Evolutionary conservation across 73 alveolate genomes (phyloP).

Genomic region (Tetrahymena thermophila): DNA sequence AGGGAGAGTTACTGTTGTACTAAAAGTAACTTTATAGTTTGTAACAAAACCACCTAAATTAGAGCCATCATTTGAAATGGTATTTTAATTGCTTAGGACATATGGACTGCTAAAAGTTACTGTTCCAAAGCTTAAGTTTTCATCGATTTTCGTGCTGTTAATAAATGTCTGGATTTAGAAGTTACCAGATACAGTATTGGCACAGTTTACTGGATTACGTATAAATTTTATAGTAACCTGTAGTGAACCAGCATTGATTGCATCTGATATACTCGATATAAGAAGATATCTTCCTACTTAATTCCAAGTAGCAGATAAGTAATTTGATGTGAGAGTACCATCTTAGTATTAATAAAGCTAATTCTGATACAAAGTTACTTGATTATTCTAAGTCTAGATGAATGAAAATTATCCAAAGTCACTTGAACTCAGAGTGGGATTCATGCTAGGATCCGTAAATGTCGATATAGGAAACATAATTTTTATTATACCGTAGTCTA

Average conservation of each 20-base stretch:
- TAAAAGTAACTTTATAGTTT: constrained; percentile 1
- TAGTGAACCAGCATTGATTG: constrained; percentile 32
- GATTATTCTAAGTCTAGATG: not conserved
- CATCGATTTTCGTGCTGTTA: constrained; percentile 1
- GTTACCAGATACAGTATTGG: constrained; percentile 8
- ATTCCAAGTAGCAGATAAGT: constrained; percentile 1
- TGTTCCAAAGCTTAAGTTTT: constrained; percentile 29
- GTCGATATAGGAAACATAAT: not conserved
- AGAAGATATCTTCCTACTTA: not conserved
- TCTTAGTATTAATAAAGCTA: not conserved
- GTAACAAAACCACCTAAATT: constrained; percentile 33
- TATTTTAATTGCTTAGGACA: not conserved
- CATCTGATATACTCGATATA: not conserved
- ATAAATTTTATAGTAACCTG: constrained; percentile 18
- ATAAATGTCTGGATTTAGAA: not conserved
- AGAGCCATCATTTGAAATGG: constrained; percentile 24
- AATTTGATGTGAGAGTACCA: constrained; percentile 1
- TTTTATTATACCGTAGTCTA: not conserved
- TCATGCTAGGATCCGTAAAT: not conserved
- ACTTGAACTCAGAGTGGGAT: not conserved
- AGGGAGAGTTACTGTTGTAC: constrained; percentile 6
- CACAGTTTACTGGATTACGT: constrained; percentile 21
- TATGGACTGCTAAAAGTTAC: constrained; percentile 5
- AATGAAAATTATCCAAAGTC: not conserved
- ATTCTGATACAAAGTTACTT: constrained; percentile 11